These are phyloP conservation scores for Didymella glomerata DNA, from an alignment of 2,329 filamentous ascomycete species.

Conservation along the genomic window DNA sequence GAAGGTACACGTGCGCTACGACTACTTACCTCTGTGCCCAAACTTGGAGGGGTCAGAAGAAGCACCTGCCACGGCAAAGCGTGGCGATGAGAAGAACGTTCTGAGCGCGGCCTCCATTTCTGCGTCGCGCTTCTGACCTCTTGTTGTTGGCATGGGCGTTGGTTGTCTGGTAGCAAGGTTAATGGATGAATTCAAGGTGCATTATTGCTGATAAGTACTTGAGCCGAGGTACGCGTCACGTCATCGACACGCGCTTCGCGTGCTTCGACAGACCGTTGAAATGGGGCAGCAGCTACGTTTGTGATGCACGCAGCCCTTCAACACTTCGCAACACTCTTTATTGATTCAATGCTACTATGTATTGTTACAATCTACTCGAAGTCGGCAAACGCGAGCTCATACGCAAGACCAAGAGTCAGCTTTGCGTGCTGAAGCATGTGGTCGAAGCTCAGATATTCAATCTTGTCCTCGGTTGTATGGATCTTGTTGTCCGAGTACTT, in stretches of 20 bases:
- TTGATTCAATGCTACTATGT: not conserved
- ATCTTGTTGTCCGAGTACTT: constrained; percentile 71
- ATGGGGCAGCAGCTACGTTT: not conserved
- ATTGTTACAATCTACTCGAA: constrained; percentile 57
- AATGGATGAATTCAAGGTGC: not conserved
- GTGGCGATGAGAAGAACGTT: constrained; percentile 79
- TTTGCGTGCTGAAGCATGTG: constrained; percentile 92
- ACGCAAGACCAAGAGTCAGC: constrained; percentile 82
- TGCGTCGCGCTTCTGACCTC: constrained; percentile 33
- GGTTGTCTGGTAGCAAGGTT: not conserved
- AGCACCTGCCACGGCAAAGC: constrained; percentile 89
- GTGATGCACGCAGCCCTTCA: not conserved
- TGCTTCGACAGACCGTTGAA: constrained; percentile 6
- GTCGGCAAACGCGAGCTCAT: constrained; percentile 81
- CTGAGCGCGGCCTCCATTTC: constrained; percentile 74
- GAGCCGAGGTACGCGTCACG: constrained; percentile 33
- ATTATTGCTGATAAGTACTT: not conserved
- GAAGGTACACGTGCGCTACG: not conserved
- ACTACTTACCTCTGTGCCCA: constrained; percentile 78
- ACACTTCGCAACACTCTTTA: not conserved
- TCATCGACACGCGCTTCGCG: constrained; percentile 27
- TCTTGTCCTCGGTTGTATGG: constrained; percentile 73
- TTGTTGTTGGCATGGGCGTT: constrained; percentile 37
- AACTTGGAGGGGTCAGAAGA: constrained; percentile 86
- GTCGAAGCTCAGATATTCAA: constrained; percentile 79